Percentiles rank a stretch among this genome's conserved stretches.
phyloP scores from a whole-genome alignment of 2,329 filamentous ascomycete genomes.

The Exophiala viscosa region DNA sequence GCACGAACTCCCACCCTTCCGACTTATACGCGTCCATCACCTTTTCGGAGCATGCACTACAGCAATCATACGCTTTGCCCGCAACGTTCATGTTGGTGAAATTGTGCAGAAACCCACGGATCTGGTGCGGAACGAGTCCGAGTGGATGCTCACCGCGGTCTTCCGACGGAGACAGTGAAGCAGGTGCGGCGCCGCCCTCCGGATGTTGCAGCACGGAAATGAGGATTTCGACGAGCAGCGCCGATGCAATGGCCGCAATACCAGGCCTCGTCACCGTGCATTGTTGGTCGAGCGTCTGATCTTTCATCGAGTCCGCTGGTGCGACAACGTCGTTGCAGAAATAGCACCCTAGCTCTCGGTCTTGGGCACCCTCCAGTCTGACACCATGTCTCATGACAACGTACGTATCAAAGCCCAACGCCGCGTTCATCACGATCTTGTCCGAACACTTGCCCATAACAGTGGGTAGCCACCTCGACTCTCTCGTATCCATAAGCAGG shows the following conservation, averaged over 20 bases:
- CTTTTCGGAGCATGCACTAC: constrained; percentile 58
- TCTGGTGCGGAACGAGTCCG: constrained; percentile 58
- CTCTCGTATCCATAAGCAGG: constrained; percentile 92
- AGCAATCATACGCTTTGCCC: constrained; percentile 58
- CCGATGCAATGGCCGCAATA: constrained; percentile 86
- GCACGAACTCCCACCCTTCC: constrained; percentile 60
- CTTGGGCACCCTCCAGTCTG: constrained; percentile 45
- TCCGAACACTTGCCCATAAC: constrained; percentile 89
- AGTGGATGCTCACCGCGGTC: constrained; percentile 43
- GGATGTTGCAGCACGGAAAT: constrained; percentile 87
- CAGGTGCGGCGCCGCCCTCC: constrained; percentile 41
- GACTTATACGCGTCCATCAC: constrained; percentile 52
- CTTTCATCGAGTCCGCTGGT: constrained; percentile 84
- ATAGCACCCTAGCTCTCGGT: constrained; percentile 76
- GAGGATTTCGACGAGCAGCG: constrained; percentile 83
- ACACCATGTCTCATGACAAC: constrained; percentile 95
- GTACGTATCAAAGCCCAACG: constrained; percentile 92
- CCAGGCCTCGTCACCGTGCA: constrained; percentile 95
- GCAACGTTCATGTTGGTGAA: constrained; percentile 57
- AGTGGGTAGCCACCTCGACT: constrained; percentile 92
- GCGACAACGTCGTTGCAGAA: constrained; percentile 98
- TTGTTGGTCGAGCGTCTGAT: constrained; percentile 93
- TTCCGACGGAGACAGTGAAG: constrained; percentile 31
- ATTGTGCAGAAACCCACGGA: constrained; percentile 59
- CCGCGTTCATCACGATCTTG: constrained; percentile 96